Conservation (phyloP, 352 stramenopile species). For the Phytophthora capsici region DNA sequence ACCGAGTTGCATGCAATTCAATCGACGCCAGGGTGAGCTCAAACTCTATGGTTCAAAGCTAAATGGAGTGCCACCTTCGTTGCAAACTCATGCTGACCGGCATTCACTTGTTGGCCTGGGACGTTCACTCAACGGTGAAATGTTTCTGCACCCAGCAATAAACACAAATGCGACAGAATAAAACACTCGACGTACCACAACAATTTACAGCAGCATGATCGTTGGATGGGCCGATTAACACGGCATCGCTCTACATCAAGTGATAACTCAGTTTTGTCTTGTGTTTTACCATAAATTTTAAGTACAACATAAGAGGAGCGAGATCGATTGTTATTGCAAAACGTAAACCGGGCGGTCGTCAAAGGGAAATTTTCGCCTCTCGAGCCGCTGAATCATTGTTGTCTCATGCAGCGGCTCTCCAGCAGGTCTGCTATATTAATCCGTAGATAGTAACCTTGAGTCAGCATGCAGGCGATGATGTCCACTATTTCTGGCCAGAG, state of each 20-base stretch:
- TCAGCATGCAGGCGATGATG: slow-evolving; percentile 12
- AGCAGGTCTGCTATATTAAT: neutral
- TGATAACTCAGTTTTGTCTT: neutral
- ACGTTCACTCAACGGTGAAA: slow-evolving; percentile 1
- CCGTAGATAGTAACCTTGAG: neutral
- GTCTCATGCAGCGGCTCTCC: neutral
- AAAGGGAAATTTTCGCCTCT: slow-evolving; percentile 1
- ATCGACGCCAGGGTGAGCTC: slow-evolving; percentile 1
- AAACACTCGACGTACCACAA: neutral
- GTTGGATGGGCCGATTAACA: too few species aligned
- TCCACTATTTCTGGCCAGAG: slow-evolving; percentile 2
- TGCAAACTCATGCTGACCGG: slow-evolving; percentile 4
- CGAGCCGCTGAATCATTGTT: neutral
- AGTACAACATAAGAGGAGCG: neutral
- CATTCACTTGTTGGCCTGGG: slow-evolving; percentile 4
- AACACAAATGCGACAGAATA: neutral
- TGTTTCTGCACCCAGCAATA: neutral
- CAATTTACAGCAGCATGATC: too few species aligned
- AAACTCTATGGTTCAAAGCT: neutral
- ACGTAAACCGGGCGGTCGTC: slow-evolving; percentile 4
- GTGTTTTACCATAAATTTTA: neutral
- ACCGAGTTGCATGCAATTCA: neutral
- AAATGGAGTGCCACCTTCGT: neutral
- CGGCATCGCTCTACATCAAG: too few species aligned
- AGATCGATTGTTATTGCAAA: neutral